Base-by-base conservation (phyloP, 345 rosid genomes). In the Populus alba region DNA sequence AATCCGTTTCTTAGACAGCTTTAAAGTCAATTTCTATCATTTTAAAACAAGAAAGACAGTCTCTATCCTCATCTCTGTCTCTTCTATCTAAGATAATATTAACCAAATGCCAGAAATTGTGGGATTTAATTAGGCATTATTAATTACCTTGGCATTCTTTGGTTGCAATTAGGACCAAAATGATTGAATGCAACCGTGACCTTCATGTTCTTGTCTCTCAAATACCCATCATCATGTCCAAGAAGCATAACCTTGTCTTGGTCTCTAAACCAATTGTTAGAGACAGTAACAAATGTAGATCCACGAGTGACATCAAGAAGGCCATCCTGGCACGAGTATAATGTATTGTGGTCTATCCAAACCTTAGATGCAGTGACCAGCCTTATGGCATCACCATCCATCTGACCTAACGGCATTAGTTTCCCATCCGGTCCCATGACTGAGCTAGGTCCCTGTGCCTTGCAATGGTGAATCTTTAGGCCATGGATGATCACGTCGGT, bases 191-290 rank as follows among this genome's bases (percentile, higher is more conserved):
- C 85, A 57, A 92, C 87, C 8, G 93, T 92, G 20, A 81, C 95
- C 81, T 85, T 92, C 95, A 90, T 91, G 72, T 85, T 83, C 81
- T 73, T 85, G 79, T 92, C 94, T 47, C 89, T 81, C 15, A 73
- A 15, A 78, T 76, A 87, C 7, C 90, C 94, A 68, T 92, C 95
- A 68, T 91, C 94, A 38, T 94, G 94, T 6, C 95, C 92, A 0
- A 91, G 90, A 62, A 92, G 94, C 97, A 92, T 91, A 61, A 92
- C 97, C 86, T 94, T 92, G 83, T 92, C 94, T 20, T 91, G 97
- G 78, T 89, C 85, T 67, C 85, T 88, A 37, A 92, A 90, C 97
- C 95, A 88, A 66, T 92, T 90, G 59, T 20, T 53, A 53, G 59
- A 53, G 7, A 53, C 76, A 31, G 97, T 92, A 27, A 90, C 77